A percentile compares a stretch with the other conserved stretches of the same genome.
Conservation (phyloP, 345 rosid genomes). For the Barbarea vulgaris region DNA sequence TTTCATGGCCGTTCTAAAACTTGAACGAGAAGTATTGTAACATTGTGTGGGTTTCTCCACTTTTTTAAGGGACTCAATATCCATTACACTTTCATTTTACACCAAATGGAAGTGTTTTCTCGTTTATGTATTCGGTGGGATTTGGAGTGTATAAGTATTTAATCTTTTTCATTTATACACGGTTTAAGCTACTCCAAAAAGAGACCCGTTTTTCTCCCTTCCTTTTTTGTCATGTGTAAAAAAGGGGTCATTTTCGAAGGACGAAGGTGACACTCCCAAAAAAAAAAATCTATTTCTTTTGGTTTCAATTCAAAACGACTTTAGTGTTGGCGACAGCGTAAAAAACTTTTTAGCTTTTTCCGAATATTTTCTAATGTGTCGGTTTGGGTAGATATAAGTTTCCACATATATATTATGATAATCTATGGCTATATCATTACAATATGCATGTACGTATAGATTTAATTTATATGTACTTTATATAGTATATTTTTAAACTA, state of each 20-base stretch:
- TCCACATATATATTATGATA: neutral
- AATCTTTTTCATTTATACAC: neutral
- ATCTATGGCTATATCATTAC: too few relatives aligned
- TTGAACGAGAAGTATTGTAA: conserved; percentile 87
- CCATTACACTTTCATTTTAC: conserved; percentile 12
- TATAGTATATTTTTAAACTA: too few relatives aligned
- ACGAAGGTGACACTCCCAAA: too few relatives aligned
- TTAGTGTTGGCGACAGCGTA: neutral
- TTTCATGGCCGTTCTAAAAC: conserved; percentile 97
- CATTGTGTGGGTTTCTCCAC: neutral
- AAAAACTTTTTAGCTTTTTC: neutral
- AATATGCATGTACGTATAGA: too few relatives aligned
- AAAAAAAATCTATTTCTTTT: too few relatives aligned
- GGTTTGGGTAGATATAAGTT: neutral
- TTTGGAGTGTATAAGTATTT: neutral
- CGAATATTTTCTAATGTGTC: neutral
- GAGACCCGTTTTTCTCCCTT: neutral
- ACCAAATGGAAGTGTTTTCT: neutral
- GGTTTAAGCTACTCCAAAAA: neutral
- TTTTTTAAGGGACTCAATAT: conserved; percentile 22
- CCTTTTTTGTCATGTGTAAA: neutral
- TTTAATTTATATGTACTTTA: too few relatives aligned
- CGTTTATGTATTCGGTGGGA: neutral
- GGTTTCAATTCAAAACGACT: neutral
- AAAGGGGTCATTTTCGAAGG: too few relatives aligned